These are phyloP conservation scores for Fusarium kyushuense DNA, from an alignment of 2,329 filamentous ascomycete genomes.

Conservation along the genomic window DNA sequence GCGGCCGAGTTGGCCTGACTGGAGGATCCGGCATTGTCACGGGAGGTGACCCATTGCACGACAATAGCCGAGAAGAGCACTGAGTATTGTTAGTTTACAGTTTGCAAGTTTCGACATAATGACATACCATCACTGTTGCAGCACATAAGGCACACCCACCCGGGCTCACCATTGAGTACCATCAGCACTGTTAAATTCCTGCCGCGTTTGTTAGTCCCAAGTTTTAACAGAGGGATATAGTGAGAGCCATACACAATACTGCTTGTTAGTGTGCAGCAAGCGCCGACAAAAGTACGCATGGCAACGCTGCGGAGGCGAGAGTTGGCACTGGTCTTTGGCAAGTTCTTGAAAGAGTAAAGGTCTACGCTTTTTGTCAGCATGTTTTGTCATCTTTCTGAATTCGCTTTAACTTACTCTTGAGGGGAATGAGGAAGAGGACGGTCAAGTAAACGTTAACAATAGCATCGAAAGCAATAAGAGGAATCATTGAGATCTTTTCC, in stretches of 20 bases:
- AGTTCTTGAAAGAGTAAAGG: conserved; percentile 66
- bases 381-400: too few species aligned
- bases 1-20: conserved; percentile 35
- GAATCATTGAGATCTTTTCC: conserved; percentile 68
- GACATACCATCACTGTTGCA: conserved; percentile 72
- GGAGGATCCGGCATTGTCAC: conserved; percentile 56
- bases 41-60: conserved; percentile 70
- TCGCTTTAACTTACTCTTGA: conserved; percentile 60
- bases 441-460: conserved; percentile 73
- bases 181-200: conserved; percentile 71
- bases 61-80: conserved; percentile 71
- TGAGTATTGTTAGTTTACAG: conserved; percentile 42
- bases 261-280: conserved; percentile 66
- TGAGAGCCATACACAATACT: conserved; percentile 63
- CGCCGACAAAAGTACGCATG: conserved; percentile 70
- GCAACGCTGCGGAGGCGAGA: conserved; percentile 64
- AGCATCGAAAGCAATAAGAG: conserved; percentile 71
- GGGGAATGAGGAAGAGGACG: conserved; percentile 70
- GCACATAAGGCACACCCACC: conserved; percentile 74
- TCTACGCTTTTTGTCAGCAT: conserved; percentile 51
- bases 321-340: conserved; percentile 56
- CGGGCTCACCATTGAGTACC: conserved; percentile 70
- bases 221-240: not conserved
- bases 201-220: conserved; percentile 10
- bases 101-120: not conserved